Conservation (phyloP, 495 filamentous ascomycete species). For the Glonium stellatum region DNA sequence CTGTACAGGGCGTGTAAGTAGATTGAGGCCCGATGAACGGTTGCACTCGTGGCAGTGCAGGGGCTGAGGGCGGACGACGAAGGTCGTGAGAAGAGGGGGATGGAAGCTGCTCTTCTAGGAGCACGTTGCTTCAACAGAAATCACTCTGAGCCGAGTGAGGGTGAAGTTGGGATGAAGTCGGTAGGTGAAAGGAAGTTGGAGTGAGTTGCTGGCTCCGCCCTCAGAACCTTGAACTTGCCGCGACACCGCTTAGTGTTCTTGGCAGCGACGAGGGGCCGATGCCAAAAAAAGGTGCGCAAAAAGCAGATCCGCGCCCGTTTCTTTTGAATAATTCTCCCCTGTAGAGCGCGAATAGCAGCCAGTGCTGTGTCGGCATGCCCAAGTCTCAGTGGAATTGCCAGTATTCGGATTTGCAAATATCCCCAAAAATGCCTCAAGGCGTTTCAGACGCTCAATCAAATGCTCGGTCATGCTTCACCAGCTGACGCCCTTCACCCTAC, state of each 20-base stretch:
- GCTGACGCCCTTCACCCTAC: conserved; percentile 13
- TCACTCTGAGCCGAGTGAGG: not conserved
- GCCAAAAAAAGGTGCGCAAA: not conserved
- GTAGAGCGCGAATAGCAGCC: not conserved
- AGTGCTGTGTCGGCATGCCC: not conserved
- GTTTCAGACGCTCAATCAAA: conserved; percentile 25
- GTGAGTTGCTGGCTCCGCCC: not conserved
- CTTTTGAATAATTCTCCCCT: not conserved
- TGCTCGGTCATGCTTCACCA: conserved; percentile 15
- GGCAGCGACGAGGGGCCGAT: not conserved
- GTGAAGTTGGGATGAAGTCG: not conserved
- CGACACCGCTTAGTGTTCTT: not conserved
- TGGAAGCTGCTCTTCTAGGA: not conserved
- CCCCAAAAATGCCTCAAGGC: conserved; percentile 20
- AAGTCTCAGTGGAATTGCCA: not conserved
- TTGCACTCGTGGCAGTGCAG: conserved; percentile 11
- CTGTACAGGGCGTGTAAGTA: conserved; percentile 29
- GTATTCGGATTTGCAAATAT: not conserved
- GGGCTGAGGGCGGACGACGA: not conserved
- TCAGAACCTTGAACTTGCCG: not conserved
- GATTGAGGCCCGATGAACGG: conserved; percentile 25
- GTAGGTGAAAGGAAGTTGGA: conserved; percentile 1
- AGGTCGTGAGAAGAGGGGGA: not conserved
- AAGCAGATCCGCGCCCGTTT: not conserved
- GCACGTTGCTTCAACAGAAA: not conserved